Conservation (phyloP, 148 eudicot genomes). For the Arbutus unedo region DNA sequence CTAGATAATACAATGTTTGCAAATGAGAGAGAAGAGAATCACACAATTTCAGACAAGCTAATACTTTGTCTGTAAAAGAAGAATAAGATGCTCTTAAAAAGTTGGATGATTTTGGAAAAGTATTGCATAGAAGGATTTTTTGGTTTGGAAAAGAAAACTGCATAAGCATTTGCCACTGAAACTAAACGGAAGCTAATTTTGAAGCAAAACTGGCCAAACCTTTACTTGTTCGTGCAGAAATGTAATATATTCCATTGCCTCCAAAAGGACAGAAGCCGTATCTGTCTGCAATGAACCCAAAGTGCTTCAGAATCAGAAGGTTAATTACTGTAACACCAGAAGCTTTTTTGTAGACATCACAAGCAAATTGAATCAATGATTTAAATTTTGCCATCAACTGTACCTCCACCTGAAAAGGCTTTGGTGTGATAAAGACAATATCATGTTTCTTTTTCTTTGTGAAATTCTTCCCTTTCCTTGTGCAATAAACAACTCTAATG, state of each 20-base stretch:
- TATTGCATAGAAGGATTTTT: background rate
- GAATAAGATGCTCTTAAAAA: background rate
- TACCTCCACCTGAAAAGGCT: background rate
- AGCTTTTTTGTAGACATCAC: background rate
- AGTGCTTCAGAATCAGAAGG: constrained; percentile 16
- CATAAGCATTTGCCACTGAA: constrained; percentile 4
- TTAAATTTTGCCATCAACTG: too few species aligned
- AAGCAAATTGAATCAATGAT: background rate
- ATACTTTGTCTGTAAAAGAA: too few species aligned
- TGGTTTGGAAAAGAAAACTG: background rate
- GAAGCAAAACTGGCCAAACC: constrained; percentile 33
- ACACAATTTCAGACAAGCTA: background rate
- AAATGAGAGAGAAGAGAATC: background rate
- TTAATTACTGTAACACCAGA: background rate
- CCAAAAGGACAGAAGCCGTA: constrained; percentile 87
- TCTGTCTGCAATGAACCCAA: constrained; percentile 65
- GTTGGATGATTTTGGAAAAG: background rate
- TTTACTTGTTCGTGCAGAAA: constrained; percentile 93
- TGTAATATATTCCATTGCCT: constrained; percentile 74
- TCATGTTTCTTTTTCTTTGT: background rate
- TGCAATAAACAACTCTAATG: background rate
- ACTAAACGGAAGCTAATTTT: background rate
- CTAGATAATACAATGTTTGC: background rate
- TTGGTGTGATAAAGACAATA: background rate
- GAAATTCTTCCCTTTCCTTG: background rate